Conservation (phyloP, 495 filamentous ascomycete genomes). For the Pseudomonodictys pantanalensis region DNA sequence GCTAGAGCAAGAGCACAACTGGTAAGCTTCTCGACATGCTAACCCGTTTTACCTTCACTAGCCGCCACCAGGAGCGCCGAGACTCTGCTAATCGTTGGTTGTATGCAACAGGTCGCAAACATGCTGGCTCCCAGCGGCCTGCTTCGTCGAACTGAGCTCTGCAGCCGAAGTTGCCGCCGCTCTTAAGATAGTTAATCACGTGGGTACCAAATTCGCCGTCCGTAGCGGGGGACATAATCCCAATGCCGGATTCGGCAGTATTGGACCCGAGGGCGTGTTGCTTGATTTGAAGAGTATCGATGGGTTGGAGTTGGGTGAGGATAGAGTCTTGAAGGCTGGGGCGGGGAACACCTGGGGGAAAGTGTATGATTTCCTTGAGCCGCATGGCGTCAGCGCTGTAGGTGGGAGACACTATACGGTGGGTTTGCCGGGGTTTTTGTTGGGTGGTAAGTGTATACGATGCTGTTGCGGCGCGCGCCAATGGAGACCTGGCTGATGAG, state of each 20-base stretch:
- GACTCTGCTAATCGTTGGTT: too few species aligned
- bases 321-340: background rate
- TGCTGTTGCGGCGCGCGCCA: background rate
- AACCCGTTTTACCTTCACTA: too few species aligned
- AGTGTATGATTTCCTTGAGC: conserved; percentile 14
- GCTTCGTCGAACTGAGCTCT: conserved; percentile 9
- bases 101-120: conserved; percentile 20
- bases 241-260: conserved; percentile 45
- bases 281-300: conserved; percentile 43
- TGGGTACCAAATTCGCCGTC: conserved; percentile 46
- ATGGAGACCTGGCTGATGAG: background rate
- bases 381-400: background rate
- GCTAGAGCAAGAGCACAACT: conserved; percentile 5
- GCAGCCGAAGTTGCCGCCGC: conserved; percentile 24
- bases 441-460: conserved; percentile 7
- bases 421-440: conserved; percentile 5
- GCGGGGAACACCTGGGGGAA: conserved; percentile 12
- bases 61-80: too few species aligned
- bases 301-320: background rate
- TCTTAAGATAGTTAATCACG: conserved; percentile 27
- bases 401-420: conserved; percentile 9
- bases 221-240: conserved; percentile 49
- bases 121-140: conserved; percentile 13
- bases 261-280: conserved; percentile 43
- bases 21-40: too few species aligned